Evolutionary conservation across 2,329 filamentous ascomycete genomes (phyloP).

Genomic region (Ophiostoma tasmaniense): DNA sequence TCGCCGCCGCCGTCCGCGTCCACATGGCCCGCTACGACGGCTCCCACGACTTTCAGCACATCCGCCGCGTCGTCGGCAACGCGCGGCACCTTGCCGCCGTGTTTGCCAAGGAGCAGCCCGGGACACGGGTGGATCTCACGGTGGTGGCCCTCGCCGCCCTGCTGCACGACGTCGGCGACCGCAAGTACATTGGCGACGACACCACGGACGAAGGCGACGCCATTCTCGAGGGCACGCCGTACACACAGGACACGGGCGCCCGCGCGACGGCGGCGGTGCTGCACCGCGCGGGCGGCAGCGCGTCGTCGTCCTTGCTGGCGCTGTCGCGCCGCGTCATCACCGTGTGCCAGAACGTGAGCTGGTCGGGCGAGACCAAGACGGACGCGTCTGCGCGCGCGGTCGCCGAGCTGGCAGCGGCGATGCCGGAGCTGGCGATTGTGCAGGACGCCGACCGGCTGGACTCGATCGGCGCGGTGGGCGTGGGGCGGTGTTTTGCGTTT

Average conservation of each 20-base stretch:
- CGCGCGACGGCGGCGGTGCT: slow-evolving; percentile 17
- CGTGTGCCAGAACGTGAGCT: slow-evolving; percentile 67
- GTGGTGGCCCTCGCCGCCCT: slow-evolving; percentile 62
- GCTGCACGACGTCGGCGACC: slow-evolving; percentile 83
- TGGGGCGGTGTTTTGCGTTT: slow-evolving; percentile 70
- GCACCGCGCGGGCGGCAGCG: slow-evolving; percentile 9
- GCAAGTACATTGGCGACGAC: slow-evolving; percentile 64
- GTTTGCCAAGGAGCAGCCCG: slow-evolving; percentile 30
- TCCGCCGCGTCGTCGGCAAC: slow-evolving; percentile 68
- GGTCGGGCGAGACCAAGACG: slow-evolving; percentile 61
- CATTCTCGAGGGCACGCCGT: slow-evolving; percentile 3
- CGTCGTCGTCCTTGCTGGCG: slow-evolving; percentile 37
- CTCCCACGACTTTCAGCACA: slow-evolving; percentile 82
- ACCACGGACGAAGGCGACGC: neutral
- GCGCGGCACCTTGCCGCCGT: slow-evolving; percentile 53
- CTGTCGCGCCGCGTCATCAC: slow-evolving; percentile 34
- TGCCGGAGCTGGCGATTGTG: slow-evolving; percentile 74
- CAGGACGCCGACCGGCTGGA: slow-evolving; percentile 93
- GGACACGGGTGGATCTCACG: slow-evolving; percentile 35
- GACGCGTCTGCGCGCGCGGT: too few species aligned
- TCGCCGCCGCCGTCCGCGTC: slow-evolving; percentile 54
- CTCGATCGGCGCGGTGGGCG: slow-evolving; percentile 77
- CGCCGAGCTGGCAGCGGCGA: slow-evolving; percentile 51
- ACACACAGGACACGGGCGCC: slow-evolving; percentile 11
- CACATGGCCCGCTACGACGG: slow-evolving; percentile 75